These are phyloP conservation scores for Nitzschia sp. DNA, from an alignment of 108 stramenopile genomes.

Conservation along the genomic window DNA sequence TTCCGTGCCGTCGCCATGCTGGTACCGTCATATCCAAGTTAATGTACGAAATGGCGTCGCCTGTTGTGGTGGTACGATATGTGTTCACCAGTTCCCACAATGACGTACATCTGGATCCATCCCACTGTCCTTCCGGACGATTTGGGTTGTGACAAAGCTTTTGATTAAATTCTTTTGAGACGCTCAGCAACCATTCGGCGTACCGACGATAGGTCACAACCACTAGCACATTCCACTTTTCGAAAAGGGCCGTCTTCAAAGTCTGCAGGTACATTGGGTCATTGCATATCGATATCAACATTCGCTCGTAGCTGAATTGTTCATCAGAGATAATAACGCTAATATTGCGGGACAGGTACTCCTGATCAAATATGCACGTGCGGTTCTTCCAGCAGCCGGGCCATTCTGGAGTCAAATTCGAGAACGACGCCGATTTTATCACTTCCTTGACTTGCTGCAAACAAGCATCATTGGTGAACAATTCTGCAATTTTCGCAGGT, in stretches of 20 bases:
- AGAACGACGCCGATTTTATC: background rate
- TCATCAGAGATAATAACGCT: slow-evolving; percentile 31
- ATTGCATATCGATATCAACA: background rate
- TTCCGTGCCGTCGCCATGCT: slow-evolving; percentile 3
- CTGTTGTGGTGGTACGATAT: background rate
- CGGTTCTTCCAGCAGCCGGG: slow-evolving; percentile 20
- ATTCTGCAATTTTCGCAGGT: slow-evolving; percentile 4
- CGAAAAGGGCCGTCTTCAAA: background rate
- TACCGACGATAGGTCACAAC: slow-evolving; percentile 33
- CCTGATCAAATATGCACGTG: background rate
- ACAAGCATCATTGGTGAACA: slow-evolving; percentile 5
- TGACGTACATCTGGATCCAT: background rate
- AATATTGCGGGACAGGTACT: slow-evolving; percentile 5
- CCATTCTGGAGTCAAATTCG: background rate
- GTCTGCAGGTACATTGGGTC: background rate
- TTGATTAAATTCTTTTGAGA: slow-evolving; percentile 21
- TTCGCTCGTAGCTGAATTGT: slow-evolving; percentile 10
- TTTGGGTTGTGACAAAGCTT: slow-evolving; percentile 12
- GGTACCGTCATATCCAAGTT: slow-evolving; percentile 14
- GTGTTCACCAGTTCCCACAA: background rate
- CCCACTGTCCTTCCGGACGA: slow-evolving; percentile 1
- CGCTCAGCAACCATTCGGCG: slow-evolving; percentile 35
- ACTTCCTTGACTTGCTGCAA: background rate
- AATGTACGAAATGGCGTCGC: slow-evolving; percentile 1
- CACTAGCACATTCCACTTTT: slow-evolving; percentile 22